Base-by-base conservation (phyloP, 2,329 filamentous ascomycete genomes). In the Pseudonectria foliicola region DNA sequence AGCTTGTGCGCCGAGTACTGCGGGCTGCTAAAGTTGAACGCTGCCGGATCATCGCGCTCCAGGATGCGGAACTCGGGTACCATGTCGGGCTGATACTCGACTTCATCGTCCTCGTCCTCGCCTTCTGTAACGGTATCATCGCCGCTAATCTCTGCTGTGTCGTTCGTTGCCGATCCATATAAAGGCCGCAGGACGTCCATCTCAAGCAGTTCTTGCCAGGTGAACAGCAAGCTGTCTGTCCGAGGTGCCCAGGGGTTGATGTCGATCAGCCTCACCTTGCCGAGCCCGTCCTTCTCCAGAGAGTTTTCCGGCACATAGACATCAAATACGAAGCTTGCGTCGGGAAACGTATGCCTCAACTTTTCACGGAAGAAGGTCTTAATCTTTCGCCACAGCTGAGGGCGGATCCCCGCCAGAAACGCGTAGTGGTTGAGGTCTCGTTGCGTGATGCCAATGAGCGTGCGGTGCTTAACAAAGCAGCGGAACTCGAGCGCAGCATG, bases 1-100 rank as follows among this genome's bases (percentile, higher is more conserved):
- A 98, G 65, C 62, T 96, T 98, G 56, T 96, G 90, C 3, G 92
- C 90, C 42, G 88, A 95, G 60, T 94, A 96, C 53, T 90, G 85
- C 2, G 87, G 77, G 4, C 85, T 83, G 45, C 76, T 80, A 56
- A 95, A 93, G 48, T 83, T 84, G 56, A 87, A 92, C 1, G 89
- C 89, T 41, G 90, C 85, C 0, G 89, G 87, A 46, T 96, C 90
- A 44, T 90, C 82, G 56, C 80, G 80, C 48, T 82, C 77, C 30
- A 98, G 76, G 7, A 96, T 69, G 27, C 90, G 73, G 45, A 98
- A 73, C 59, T 95, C 89, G 0, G 88, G 85, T 5, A 72, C 69
- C 53, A 75, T 77, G 7, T 80, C 74, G 0, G 70, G 69, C 2
- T 70, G 69, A 6, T 70, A 65, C 4, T 75, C 71, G 0, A 70